A percentile compares a stretch with the other conserved stretches of the same genome.
phyloP scores from a whole-genome alignment of 176 grass and related monocot genomes.

The Zoysia japonica region DNA sequence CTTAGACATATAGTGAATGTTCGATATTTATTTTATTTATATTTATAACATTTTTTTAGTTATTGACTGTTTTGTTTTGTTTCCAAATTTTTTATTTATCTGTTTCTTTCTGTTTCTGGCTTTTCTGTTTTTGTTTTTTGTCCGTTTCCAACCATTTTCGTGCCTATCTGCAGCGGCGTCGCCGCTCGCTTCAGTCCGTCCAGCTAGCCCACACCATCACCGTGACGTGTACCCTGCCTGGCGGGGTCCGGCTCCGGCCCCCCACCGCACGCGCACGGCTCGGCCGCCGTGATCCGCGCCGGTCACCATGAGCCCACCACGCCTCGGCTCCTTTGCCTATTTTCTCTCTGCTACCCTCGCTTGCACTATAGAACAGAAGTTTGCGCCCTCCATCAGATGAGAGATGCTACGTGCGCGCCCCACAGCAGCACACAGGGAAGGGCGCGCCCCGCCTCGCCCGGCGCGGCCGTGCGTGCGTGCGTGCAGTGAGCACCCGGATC shows the following conservation, averaged over 20 bases:
- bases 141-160: too few relatives aligned
- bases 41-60: too few relatives aligned
- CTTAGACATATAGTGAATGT: too few relatives aligned
- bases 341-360: not conserved
- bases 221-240: not conserved
- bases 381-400: slow-evolving; percentile 30
- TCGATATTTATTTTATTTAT: too few relatives aligned
- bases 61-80: too few relatives aligned
- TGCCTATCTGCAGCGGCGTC: not conserved
- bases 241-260: not conserved
- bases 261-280: not conserved
- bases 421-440: slow-evolving; percentile 5
- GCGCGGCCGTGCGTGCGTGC: not conserved
- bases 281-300: slow-evolving; percentile 26
- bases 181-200: not conserved
- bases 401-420: slow-evolving; percentile 1
- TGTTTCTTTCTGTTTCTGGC: too few relatives aligned
- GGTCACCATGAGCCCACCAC: not conserved
- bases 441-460: not conserved
- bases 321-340: not conserved
- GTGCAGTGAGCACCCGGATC: not conserved
- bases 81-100: too few relatives aligned
- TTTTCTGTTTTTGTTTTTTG: too few relatives aligned
- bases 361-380: slow-evolving; percentile 51
- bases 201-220: not conserved